A percentile compares a stretch with the other conserved stretches of the same genome.
Evolutionary conservation across 2,329 filamentous ascomycete species (phyloP).

Genomic region (Zymoseptoria tritici): DNA sequence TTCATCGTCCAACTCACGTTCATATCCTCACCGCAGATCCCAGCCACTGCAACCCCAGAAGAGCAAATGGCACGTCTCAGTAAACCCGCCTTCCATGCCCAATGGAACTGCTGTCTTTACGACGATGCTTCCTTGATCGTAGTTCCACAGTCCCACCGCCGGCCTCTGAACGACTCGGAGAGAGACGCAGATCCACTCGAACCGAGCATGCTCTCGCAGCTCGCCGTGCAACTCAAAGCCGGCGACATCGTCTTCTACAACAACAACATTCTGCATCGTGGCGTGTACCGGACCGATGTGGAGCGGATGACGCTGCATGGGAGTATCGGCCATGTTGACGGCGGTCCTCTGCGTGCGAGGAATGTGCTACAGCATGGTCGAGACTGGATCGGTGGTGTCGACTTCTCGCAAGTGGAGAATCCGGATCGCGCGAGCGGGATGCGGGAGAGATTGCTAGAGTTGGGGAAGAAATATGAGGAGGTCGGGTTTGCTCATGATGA

Average conservation of each 20-base stretch:
- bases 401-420: constrained; percentile 5
- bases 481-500: constrained; percentile 9
- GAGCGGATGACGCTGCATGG: constrained; percentile 40
- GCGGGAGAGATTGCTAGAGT: constrained; percentile 6
- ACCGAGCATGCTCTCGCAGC: constrained; percentile 51
- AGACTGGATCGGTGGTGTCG: constrained; percentile 8
- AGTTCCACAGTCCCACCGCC: constrained; percentile 65
- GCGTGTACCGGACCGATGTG: constrained; percentile 51
- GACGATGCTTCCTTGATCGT: constrained; percentile 66
- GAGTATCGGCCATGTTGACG: constrained; percentile 10
- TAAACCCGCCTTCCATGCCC: constrained; percentile 62
- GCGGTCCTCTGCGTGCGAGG: constrained; percentile 8
- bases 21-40: background rate
- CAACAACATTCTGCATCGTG: constrained; percentile 76
- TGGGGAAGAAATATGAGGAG: constrained; percentile 4
- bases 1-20: background rate
- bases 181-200: constrained; percentile 59
- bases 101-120: constrained; percentile 79
- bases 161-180: constrained; percentile 63
- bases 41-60: constrained; percentile 46
- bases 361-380: constrained; percentile 12
- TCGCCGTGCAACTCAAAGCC: constrained; percentile 57
- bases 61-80: constrained; percentile 58
- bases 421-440: constrained; percentile 6
- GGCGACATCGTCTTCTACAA: constrained; percentile 83